Conservation (phyloP, 2,329 filamentous ascomycete species). For the Didymella arachidicola region DNA sequence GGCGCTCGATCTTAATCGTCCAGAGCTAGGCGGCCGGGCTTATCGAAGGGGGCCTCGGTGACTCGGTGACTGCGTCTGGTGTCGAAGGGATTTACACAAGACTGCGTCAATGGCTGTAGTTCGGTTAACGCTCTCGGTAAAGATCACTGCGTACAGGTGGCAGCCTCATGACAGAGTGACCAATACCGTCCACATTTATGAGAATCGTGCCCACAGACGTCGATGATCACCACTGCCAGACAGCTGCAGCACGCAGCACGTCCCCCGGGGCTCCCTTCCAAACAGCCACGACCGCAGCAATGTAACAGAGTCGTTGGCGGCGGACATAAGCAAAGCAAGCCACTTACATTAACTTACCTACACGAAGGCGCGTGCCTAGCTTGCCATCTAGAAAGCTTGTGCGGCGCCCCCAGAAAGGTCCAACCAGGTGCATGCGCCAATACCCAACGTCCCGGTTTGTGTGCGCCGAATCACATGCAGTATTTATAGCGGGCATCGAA, state of each 20-base stretch:
- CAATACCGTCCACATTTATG: neutral
- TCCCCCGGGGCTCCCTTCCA: neutral
- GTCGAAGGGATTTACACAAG: neutral
- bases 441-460: neutral
- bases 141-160: neutral
- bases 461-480: slow-evolving; percentile 2
- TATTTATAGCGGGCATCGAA: slow-evolving; percentile 3
- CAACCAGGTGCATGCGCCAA: slow-evolving; percentile 3
- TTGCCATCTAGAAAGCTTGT: slow-evolving; percentile 9
- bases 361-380: slow-evolving; percentile 6
- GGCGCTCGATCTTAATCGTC: neutral
- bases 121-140: neutral
- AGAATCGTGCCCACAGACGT: neutral
- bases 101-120: slow-evolving; percentile 1
- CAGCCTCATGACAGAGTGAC: neutral
- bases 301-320: slow-evolving; percentile 4
- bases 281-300: neutral
- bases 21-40: neutral
- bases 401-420: slow-evolving; percentile 12
- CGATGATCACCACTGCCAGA: neutral
- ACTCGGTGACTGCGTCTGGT: neutral
- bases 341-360: slow-evolving; percentile 2
- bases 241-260: neutral
- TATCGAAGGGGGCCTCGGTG: neutral
- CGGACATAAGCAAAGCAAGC: slow-evolving; percentile 10